Evolutionary conservation across 768 basidiomycete genomes (phyloP).

Genomic region (Amanita polypyramis): DNA sequence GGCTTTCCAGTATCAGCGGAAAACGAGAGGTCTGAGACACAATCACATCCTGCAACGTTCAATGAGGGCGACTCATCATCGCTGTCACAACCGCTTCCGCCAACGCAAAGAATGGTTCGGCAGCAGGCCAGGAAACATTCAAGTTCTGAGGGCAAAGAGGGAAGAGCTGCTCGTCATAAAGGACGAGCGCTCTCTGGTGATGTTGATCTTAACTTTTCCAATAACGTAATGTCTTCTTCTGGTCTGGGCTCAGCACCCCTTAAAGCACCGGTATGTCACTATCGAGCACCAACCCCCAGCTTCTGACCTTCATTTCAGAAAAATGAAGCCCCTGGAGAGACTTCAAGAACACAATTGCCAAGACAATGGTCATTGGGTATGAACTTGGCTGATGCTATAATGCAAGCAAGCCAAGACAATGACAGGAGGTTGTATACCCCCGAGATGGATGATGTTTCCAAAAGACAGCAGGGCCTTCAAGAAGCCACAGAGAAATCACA

Average conservation of each 20-base stretch:
- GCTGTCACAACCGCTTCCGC: too few relatives aligned
- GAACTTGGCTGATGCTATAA: conserved; percentile 10
- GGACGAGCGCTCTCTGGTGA: neutral
- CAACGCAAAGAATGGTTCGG: too few relatives aligned
- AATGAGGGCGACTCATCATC: too few relatives aligned
- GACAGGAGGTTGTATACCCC: neutral
- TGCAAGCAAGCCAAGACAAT: conserved; percentile 9
- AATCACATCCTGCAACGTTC: neutral
- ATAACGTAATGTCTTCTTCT: neutral
- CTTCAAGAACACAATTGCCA: neutral
- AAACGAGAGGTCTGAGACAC: neutral
- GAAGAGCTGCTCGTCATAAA: neutral
- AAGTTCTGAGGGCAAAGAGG: too few relatives aligned
- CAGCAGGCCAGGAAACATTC: too few relatives aligned
- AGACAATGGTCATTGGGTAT: neutral
- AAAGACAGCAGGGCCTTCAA: conserved; percentile 1
- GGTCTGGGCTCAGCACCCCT: neutral
- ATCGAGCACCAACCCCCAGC: neutral
- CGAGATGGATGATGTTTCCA: neutral
- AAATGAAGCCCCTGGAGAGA: neutral
- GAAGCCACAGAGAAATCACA: neutral
- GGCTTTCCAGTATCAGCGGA: neutral
- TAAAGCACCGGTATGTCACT: neutral
- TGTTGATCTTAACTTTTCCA: neutral
- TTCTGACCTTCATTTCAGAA: neutral